Conservation (phyloP, 768 basidiomycete species). For the Suillus luteus region DNA sequence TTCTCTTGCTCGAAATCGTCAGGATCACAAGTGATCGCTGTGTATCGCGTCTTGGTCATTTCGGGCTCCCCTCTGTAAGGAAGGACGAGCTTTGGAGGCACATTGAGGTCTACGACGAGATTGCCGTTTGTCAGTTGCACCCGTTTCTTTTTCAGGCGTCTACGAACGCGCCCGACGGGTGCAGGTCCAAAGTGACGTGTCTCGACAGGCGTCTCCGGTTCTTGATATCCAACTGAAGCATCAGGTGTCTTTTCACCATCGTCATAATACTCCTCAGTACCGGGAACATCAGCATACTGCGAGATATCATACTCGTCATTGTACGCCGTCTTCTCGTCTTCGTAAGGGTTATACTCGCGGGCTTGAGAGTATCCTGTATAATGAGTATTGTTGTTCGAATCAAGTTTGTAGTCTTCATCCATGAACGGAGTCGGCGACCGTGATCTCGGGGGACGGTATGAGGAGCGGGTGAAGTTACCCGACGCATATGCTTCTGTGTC, state of each 20-base stretch:
- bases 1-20: conserved; percentile 86
- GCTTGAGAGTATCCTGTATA: conserved; percentile 46
- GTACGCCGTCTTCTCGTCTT: conserved; percentile 28
- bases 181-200: conserved; percentile 89
- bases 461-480: conserved; percentile 52
- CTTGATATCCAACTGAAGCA: conserved; percentile 33
- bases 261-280: conserved; percentile 21
- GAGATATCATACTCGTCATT: conserved; percentile 34
- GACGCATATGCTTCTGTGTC: conserved; percentile 74
- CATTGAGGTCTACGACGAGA: conserved; percentile 79
- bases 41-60: conserved; percentile 74
- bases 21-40: conserved; percentile 92
- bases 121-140: conserved; percentile 88
- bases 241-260: conserved; percentile 29
- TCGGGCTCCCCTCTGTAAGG: conserved; percentile 71
- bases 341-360: conserved; percentile 12
- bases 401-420: conserved; percentile 69
- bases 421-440: conserved; percentile 79
- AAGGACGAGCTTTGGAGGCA: conserved; percentile 83
- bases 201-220: conserved; percentile 56
- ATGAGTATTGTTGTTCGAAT: conserved; percentile 57
- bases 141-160: conserved; percentile 78
- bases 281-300: conserved; percentile 30
- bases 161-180: conserved; percentile 73
- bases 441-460: conserved; percentile 57